Evolutionary conservation across 208 protist species (phyloP).

Genomic region (Herpetomonas samuelpessoai): DNA sequence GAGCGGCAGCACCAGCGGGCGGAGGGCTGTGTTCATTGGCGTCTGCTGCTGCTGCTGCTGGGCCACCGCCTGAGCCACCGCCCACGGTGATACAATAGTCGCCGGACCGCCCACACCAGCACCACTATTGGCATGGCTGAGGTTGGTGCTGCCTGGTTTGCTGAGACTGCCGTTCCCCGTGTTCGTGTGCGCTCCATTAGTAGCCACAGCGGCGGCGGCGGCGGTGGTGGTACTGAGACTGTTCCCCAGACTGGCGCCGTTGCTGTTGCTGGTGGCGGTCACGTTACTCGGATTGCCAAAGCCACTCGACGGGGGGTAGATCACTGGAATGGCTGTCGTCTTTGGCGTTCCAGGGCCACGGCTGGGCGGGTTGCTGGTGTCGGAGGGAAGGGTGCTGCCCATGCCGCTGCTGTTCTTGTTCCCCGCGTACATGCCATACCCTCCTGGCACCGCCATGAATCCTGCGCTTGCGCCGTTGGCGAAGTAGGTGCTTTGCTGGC

Average conservation of each 20-base stretch:
- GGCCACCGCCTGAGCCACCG: not conserved
- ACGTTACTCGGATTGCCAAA: not conserved
- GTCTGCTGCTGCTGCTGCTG: conserved; percentile 3
- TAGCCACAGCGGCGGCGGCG: not conserved
- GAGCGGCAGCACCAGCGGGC: conserved; percentile 14
- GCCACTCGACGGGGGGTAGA: not conserved
- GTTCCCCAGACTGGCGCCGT: not conserved
- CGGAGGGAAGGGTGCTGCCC: not conserved
- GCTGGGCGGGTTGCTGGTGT: conserved; percentile 1
- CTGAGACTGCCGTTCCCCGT: not conserved
- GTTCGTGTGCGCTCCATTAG: not conserved
- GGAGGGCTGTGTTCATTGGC: not conserved
- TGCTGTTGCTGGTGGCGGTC: not conserved
- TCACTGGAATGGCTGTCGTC: not conserved
- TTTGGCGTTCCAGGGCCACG: not conserved
- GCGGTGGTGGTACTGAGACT: not conserved
- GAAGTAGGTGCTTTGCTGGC: conserved; percentile 20
- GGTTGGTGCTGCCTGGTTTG: not conserved
- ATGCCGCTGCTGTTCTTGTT: too few relatives aligned
- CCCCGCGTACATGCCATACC: too few relatives aligned
- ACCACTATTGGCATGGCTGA: too few relatives aligned
- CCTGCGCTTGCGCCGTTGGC: not conserved
- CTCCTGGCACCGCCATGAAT: too few relatives aligned
- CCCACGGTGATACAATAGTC: not conserved
- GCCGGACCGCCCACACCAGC: too few relatives aligned